Base-by-base conservation (phyloP, 352 stramenopile genomes). In the Globisporangium emineosum region DNA sequence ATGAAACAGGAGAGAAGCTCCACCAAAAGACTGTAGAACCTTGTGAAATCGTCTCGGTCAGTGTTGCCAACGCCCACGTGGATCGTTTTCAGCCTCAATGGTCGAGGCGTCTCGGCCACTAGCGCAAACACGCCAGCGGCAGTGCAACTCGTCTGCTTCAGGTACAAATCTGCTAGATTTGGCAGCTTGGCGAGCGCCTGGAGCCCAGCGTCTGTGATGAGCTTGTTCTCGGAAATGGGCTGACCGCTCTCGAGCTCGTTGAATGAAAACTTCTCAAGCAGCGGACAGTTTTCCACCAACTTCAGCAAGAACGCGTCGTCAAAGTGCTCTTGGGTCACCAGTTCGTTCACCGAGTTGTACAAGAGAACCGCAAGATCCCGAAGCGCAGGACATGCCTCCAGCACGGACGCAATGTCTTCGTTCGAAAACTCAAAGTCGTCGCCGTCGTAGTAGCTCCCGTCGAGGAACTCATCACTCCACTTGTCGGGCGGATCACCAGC, bases 301-400 rank as follows among this genome's bases (percentile, higher is more conserved):
- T 45, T 55, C 6, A 62, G 29, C 15, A 67, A 40, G 17, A 67
- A 60, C 42, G 47, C 40, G 54, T 67, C 62, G 45, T 62, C 62
- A 23, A 67, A 67, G 23, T 51, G 13, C 30, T 67, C 62, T 23
- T 67, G 62, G 0, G 32, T 61, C 52, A 67, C 53, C n/a, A 60
- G 43, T 12, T 67, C 62, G 50, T 62, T 67, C 51, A 42, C 12
- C 5, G 62, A 67, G 40, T 67, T 67, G 62, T 67, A 67, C 13
- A 67, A 30, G 2, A 53, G 54, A 9, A 67, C 56, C 6, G 29
- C 33, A 1, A 67, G 40, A 5, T 56, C 53, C 6, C 17, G 29
- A 2, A 67, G 52, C 23, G 52, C 37, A 1, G 62, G 62, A 13
- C 62, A 67, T 17, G 62, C 52, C 10, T 55, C 42, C n/a, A 67